These are phyloP conservation scores for Trichophyton mentagrophytes DNA, from an alignment of 2,329 filamentous ascomycete species.

Conservation along the genomic window DNA sequence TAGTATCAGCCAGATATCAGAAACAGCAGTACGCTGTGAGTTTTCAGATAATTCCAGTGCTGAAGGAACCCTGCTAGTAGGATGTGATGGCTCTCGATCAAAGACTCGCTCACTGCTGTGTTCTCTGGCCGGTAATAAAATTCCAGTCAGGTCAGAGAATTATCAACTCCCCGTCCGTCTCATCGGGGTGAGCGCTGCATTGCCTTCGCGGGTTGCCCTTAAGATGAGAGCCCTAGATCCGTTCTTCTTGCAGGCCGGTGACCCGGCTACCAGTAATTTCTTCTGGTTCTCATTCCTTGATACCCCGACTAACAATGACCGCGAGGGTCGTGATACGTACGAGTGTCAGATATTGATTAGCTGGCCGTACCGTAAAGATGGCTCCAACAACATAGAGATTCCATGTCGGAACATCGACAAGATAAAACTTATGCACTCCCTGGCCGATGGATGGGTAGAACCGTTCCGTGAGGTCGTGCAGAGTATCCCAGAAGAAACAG, in stretches of 20 bases:
- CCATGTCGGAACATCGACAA: slow-evolving; percentile 31
- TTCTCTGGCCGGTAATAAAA: slow-evolving; percentile 8
- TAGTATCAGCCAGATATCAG: slow-evolving; percentile 13
- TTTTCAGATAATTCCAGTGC: slow-evolving; percentile 38
- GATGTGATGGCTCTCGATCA: slow-evolving; percentile 41
- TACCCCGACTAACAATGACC: slow-evolving; percentile 22
- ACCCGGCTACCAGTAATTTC: slow-evolving; percentile 40
- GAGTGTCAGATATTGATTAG: slow-evolving; percentile 40
- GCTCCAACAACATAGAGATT: slow-evolving; percentile 27
- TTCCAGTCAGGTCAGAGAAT: slow-evolving; percentile 16
- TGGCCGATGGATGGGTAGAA: slow-evolving; percentile 38
- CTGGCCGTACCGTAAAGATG: slow-evolving; percentile 36
- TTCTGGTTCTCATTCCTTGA: slow-evolving; percentile 37
- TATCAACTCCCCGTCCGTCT: slow-evolving; percentile 38
- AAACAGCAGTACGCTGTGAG: slow-evolving; percentile 27
- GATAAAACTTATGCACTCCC: slow-evolving; percentile 31
- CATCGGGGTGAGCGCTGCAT: slow-evolving; percentile 36
- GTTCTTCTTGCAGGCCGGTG: slow-evolving; percentile 43
- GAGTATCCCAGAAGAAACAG: slow-evolving; percentile 30
- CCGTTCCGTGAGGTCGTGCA: slow-evolving; percentile 36
- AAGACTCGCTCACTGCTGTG: slow-evolving; percentile 27
- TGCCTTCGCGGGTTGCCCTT: slow-evolving; percentile 31
- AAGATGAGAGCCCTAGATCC: slow-evolving; percentile 39
- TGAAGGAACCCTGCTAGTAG: slow-evolving; percentile 36
- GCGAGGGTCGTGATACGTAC: slow-evolving; percentile 27